Evolutionary conservation across 1,284 basidiomycete species (phyloP).

Genomic region (Pulchroboletus neoregius): DNA sequence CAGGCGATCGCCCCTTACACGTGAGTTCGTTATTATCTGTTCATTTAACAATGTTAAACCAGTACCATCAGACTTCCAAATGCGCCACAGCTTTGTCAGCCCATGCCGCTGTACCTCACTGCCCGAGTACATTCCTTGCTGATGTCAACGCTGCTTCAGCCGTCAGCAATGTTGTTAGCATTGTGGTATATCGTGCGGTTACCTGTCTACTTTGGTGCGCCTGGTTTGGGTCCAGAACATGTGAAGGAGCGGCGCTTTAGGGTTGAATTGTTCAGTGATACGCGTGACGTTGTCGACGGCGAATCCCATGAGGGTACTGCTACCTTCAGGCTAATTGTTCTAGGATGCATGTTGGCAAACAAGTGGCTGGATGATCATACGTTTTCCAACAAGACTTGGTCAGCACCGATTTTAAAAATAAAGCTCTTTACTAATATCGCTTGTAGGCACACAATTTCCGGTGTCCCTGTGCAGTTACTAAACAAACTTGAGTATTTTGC

Average conservation of each 20-base stretch:
- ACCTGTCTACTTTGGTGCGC: conserved; percentile 61
- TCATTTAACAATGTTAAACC: conserved; percentile 10
- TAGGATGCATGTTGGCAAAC: conserved; percentile 87
- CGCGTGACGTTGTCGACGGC: conserved; percentile 42
- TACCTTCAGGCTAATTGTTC: conserved; percentile 68
- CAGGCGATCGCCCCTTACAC: conserved; percentile 41
- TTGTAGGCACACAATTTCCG: conserved; percentile 72
- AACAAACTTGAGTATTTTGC: conserved; percentile 69
- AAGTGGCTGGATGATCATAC: conserved; percentile 93
- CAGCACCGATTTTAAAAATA: conserved; percentile 27
- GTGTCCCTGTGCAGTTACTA: conserved; percentile 61
- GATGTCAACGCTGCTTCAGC: conserved; percentile 76
- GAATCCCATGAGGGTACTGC: conserved; percentile 52
- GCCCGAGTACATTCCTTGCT: conserved; percentile 67
- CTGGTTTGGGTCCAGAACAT: conserved; percentile 42
- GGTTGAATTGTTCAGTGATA: conserved; percentile 54
- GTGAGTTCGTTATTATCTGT: conserved; percentile 37
- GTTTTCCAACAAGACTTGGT: conserved; percentile 92
- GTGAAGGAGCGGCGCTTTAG: conserved; percentile 62
- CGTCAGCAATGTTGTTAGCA: conserved; percentile 74
- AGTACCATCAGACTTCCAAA: conserved; percentile 28
- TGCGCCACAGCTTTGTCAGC: conserved; percentile 36
- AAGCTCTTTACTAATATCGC: conserved; percentile 1
- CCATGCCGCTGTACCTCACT: conserved; percentile 46
- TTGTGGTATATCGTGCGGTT: conserved; percentile 81